phyloP scores from a whole-genome alignment of 2,329 filamentous ascomycete genomes.

The Leptographium lundbergii region DNA sequence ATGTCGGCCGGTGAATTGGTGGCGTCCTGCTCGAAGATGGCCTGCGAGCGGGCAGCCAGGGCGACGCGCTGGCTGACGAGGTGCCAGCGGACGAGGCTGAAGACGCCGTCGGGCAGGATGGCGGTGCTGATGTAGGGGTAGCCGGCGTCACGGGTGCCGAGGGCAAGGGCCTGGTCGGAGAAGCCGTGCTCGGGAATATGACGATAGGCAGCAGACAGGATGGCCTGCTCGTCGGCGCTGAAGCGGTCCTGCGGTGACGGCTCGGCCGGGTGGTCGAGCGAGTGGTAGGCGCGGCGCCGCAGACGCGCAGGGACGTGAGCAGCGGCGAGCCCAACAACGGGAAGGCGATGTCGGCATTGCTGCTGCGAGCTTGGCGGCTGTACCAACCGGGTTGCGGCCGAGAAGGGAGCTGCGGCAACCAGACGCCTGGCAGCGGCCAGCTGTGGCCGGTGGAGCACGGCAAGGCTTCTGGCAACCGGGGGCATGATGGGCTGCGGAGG shows the following conservation, averaged over 20 bases:
- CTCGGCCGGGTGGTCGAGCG: slow-evolving; percentile 59
- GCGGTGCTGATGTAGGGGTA: slow-evolving; percentile 80
- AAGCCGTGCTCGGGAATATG: slow-evolving; percentile 80
- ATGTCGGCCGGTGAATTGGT: slow-evolving; percentile 25
- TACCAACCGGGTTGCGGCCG: neutral
- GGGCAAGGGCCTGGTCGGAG: slow-evolving; percentile 55
- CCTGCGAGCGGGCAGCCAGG: slow-evolving; percentile 31
- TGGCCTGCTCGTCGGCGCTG: slow-evolving; percentile 54
- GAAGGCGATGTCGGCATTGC: neutral
- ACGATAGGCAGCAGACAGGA: slow-evolving; percentile 67
- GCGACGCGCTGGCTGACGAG: slow-evolving; percentile 53
- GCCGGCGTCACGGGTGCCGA: slow-evolving; percentile 72
- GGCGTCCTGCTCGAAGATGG: slow-evolving; percentile 25
- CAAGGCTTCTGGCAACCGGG: neutral
- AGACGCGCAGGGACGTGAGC: neutral
- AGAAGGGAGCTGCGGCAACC: neutral
- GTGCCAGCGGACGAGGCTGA: slow-evolving; percentile 71
- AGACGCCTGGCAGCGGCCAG: neutral
- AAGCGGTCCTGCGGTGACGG: slow-evolving; percentile 47
- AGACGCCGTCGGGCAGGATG: slow-evolving; percentile 65
- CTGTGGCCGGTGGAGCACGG: neutral
- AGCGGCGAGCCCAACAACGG: neutral
- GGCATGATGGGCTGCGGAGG: neutral
- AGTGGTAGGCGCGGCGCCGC: slow-evolving; percentile 48
- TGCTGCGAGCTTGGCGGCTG: neutral